A percentile compares a stretch with the other conserved stretches of the same genome.
Conservation (phyloP, 768 basidiomycete species). For the Favolaschia claudopus region DNA sequence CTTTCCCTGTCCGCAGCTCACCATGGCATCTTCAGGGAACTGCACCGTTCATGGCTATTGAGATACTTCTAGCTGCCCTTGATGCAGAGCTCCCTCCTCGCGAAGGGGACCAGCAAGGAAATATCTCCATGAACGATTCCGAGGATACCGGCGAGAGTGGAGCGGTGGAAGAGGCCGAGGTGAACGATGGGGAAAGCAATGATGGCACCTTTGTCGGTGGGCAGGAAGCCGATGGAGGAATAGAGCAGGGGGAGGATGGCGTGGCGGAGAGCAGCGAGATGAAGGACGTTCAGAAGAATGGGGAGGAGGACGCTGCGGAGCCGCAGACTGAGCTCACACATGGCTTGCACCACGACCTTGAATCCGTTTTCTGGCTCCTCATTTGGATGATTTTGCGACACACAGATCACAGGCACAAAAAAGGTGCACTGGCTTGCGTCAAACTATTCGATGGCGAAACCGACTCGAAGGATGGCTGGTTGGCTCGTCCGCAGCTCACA, state of each 20-base stretch:
- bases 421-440: neutral
- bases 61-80: neutral
- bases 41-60: conserved; percentile 4
- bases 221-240: too few relatives aligned
- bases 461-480: too few relatives aligned
- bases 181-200: too few relatives aligned
- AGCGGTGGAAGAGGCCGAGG: too few relatives aligned
- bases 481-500: too few relatives aligned
- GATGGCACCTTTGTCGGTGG: too few relatives aligned
- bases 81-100: neutral
- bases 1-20: neutral
- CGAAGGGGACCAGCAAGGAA: neutral
- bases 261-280: too few relatives aligned
- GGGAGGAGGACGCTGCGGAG: too few relatives aligned
- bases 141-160: neutral
- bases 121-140: neutral
- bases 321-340: too few relatives aligned
- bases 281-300: too few relatives aligned
- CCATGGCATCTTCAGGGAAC: conserved; percentile 9
- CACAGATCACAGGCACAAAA: neutral
- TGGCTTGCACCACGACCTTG: conserved; percentile 10
- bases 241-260: too few relatives aligned
- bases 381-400: conserved; percentile 16
- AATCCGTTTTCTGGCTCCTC: conserved; percentile 16
- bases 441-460: neutral